Conservation (phyloP, 108 stramenopile species). For the Fistulifera pelliculosa region DNA sequence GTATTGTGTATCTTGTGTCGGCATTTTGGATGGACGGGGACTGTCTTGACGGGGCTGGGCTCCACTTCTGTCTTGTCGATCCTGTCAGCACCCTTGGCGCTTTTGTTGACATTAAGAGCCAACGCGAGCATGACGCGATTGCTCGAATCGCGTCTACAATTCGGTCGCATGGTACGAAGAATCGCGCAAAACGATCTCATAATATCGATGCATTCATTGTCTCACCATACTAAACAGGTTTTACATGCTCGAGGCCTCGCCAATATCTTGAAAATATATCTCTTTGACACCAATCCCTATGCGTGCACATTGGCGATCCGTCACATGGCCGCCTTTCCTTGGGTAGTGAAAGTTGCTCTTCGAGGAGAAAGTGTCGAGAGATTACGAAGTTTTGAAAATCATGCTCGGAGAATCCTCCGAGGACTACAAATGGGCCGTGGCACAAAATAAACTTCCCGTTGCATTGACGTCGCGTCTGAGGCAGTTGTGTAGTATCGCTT, state of each 20-base stretch:
- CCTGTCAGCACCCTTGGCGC: constrained; percentile 23
- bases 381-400: not conserved
- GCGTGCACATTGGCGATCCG: constrained; percentile 13
- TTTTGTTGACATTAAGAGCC: constrained; percentile 26
- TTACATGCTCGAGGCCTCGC: constrained; percentile 15
- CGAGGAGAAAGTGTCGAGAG: constrained; percentile 15
- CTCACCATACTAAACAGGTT: not conserved
- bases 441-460: constrained; percentile 5
- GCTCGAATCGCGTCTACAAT: constrained; percentile 16
- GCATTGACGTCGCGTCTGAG: constrained; percentile 18
- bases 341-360: constrained; percentile 22
- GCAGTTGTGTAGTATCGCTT: constrained; percentile 9
- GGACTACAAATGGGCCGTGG: constrained; percentile 5
- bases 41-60: constrained; percentile 1
- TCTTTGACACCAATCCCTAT: constrained; percentile 10
- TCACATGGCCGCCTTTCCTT: constrained; percentile 23
- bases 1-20: constrained; percentile 4
- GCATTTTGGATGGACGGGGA: not conserved
- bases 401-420: constrained; percentile 4
- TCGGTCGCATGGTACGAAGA: constrained; percentile 20
- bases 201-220: too few species aligned
- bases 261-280: constrained; percentile 11
- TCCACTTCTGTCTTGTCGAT: constrained; percentile 12
- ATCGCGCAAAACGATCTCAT: too few species aligned
- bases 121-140: constrained; percentile 20